Conservation (phyloP, 2,329 filamentous ascomycete species). For the Aspergillus terreus region DNA sequence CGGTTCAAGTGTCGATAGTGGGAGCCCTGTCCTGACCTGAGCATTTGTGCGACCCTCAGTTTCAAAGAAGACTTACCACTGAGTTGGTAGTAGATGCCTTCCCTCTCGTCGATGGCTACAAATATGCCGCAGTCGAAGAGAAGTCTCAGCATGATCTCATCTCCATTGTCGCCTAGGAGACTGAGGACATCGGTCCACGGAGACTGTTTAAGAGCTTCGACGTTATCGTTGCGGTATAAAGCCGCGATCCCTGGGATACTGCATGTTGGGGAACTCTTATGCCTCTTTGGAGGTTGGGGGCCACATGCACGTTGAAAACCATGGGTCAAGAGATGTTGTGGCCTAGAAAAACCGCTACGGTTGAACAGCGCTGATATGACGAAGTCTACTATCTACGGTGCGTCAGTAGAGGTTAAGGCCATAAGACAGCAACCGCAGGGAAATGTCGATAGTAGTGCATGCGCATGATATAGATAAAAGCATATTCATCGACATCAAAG, state of each 20-base stretch:
- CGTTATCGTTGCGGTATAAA: constrained; percentile 66
- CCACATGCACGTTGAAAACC: constrained; percentile 61
- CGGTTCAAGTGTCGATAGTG: constrained; percentile 28
- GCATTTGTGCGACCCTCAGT: neutral
- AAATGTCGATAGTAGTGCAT: too few species aligned
- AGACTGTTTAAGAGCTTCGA: constrained; percentile 61
- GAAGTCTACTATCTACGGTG: constrained; percentile 67
- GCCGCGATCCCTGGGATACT: constrained; percentile 64
- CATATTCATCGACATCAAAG: neutral
- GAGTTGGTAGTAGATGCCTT: constrained; percentile 70
- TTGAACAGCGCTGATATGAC: constrained; percentile 74
- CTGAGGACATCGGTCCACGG: constrained; percentile 74
- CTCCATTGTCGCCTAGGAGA: constrained; percentile 70
- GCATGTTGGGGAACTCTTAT: constrained; percentile 29
- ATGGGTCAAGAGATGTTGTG: constrained; percentile 76
- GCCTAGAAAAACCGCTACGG: constrained; percentile 50
- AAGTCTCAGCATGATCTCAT: constrained; percentile 72
- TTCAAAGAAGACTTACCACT: constrained; percentile 57
- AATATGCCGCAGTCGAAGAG: constrained; percentile 78
- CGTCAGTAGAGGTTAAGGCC: neutral
- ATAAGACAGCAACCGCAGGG: neutral
- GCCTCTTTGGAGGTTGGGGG: constrained; percentile 26
- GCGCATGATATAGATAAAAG: neutral
- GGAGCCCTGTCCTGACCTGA: constrained; percentile 20
- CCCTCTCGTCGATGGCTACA: constrained; percentile 54